Evolutionary conservation across 441 rosid genomes (phyloP), one percentile per base, ranked within the genome.

Genomic region (Mallotus repandus): DNA sequence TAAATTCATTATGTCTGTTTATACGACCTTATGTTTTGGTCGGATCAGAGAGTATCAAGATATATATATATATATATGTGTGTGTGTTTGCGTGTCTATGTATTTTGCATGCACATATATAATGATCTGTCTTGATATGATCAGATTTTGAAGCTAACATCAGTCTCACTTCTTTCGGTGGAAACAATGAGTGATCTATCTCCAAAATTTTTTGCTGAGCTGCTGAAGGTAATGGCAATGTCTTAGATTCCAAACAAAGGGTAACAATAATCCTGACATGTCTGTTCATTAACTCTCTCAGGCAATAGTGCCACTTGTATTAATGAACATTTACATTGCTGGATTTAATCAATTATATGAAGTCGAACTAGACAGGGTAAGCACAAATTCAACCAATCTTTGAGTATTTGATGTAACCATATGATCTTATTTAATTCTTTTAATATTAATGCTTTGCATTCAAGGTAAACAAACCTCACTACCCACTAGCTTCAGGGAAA

Each of bases 331-430:
- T 38, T 80, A 82, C 32, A 75, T 80, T 16, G 85, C 77, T 21
- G 85, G 83, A 25, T 57, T 82, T 50, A 82, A 82, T 41, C 83
- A 80, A 58, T 57, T 82, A 55, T 79, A 56, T 48, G 85, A 82
- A 53, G 69, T 80, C 19, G 78, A 82, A 62, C 77, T 80, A 60
- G 81, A 82, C 79, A 82, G 77, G 81, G 85, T 82, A 71, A 12
- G 32, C 45, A 5, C 41, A 35, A 35, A 35, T 35, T 0, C 41
- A 35, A 35, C 41, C 41, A 35, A 45, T 29, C 12, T 41, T 9
- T 16, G 4, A 35, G 5, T 35, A 35, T 35, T 35, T 35, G 41
- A 35, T 35, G 41, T 35, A 35, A 35, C 41, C 5, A 35, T 35
- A 35, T 35, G 41, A 35, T 35, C 41, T 35, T 35, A 35, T 35